Base-by-base conservation (phyloP, 192 early-diverging fungal genomes). In the Mortierella antarctica region DNA sequence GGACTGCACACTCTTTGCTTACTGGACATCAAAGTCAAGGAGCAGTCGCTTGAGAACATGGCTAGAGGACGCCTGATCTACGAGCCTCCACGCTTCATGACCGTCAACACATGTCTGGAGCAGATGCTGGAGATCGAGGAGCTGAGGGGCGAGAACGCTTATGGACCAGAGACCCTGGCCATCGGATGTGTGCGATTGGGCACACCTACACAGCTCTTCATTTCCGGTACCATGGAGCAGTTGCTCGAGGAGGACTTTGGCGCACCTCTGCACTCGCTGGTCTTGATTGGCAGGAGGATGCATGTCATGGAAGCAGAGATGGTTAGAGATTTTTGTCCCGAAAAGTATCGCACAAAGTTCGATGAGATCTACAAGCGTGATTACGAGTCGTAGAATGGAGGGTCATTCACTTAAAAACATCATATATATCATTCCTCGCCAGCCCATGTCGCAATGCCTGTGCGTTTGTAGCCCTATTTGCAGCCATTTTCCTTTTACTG, bases 1-100 rank as follows among this genome's bases (percentile, higher is more conserved):
- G 96, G 93, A 40, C 83, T 99, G 66, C 98, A 99, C 70, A 99
- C 98, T 6, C 88, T 99, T 57, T 97, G 95, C 75, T 82, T 99
- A 67, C 88, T 83, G 83, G 97, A 99, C 84, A 99, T 99, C 87
- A 99, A 99, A 85, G 97, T 99, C 44, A 96, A 97, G 81, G 97
- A 99, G 86, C 97, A 98, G 83, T 91, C 89, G 58, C 88, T 95
- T 49, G 97, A 99, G 84, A 98, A 98, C 83, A 88, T 99, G 90
- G 96, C 96, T 46, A 84, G 94, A 49, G 94, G 95, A 44, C 88
- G 96, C 48, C 91, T 88, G 83, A 96, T 99, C 67, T 99, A 95
- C 83, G 98, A 99, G 85, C 96, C 97, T 14, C 98, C 98, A 67
- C 91, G 98, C 57, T 99, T 91, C 88, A 99, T 99, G 98, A 95